Evolutionary conservation across 2,329 filamentous ascomycete species (phyloP).

Genomic region (Sarocladiaceae sp.): DNA sequence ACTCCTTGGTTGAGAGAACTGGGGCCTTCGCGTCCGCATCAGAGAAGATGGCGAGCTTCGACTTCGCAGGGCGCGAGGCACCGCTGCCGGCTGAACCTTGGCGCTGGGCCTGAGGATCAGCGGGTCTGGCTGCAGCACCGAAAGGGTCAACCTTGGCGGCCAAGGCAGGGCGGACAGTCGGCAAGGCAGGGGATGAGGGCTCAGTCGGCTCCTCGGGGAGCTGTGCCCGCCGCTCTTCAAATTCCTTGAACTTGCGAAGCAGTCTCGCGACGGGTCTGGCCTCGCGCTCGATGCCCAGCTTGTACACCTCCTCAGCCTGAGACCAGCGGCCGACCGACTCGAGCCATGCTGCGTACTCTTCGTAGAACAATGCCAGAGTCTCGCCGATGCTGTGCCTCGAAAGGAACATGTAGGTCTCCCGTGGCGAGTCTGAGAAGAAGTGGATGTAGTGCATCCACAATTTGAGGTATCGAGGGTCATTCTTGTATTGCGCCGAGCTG

Average conservation of each 20-base stretch:
- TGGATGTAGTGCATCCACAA: conserved; percentile 92
- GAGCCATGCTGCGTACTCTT: conserved; percentile 92
- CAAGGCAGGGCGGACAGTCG: conserved; percentile 73
- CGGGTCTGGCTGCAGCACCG: conserved; percentile 43
- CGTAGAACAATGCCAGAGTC: conserved; percentile 83
- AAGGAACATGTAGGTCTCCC: conserved; percentile 88
- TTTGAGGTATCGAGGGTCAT: conserved; percentile 88
- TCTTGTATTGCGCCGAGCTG: conserved; percentile 80
- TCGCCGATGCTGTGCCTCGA: conserved; percentile 86
- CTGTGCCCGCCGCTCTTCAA: conserved; percentile 73
- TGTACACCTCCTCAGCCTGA: conserved; percentile 92
- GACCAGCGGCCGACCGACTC: conserved; percentile 77
- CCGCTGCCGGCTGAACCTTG: conserved; percentile 40
- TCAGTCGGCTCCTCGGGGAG: conserved; percentile 55
- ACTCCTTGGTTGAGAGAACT: conserved; percentile 44
- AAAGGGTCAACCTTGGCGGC: conserved; percentile 85
- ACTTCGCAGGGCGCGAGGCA: conserved; percentile 58
- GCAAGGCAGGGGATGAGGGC: conserved; percentile 81
- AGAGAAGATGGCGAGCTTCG: conserved; percentile 88
- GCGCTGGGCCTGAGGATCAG: conserved; percentile 61
- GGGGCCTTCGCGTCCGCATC: conserved; percentile 61
- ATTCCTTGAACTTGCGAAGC: conserved; percentile 85
- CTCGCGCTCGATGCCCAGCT: conserved; percentile 80
- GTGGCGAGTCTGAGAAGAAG: conserved; percentile 86
- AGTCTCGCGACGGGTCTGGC: conserved; percentile 77